Percentiles rank a stretch among this genome's conserved stretches.
Evolutionary conservation across 1,284 basidiomycete species (phyloP).

Genomic region (Neotropicomus parvogracilis): DNA sequence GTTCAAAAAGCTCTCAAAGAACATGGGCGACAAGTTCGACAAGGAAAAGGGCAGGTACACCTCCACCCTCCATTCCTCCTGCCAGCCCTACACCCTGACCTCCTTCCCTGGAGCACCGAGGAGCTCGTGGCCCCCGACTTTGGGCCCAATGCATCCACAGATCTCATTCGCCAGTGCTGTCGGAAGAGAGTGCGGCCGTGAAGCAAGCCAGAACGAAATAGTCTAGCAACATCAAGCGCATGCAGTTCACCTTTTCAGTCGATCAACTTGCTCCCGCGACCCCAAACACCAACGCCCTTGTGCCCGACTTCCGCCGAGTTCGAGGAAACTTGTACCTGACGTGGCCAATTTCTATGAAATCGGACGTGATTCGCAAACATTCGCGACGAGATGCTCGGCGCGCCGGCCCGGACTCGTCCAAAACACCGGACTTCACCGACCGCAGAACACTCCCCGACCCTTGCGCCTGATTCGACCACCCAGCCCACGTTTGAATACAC

Average conservation of each 20-base stretch:
- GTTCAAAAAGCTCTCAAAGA: constrained; percentile 80
- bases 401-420: constrained; percentile 38
- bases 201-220: constrained; percentile 59
- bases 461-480: constrained; percentile 63
- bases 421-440: constrained; percentile 57
- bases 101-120: constrained; percentile 55
- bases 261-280: constrained; percentile 58
- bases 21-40: constrained; percentile 83
- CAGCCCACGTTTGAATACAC: constrained; percentile 45
- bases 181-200: constrained; percentile 74
- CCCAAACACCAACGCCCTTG: constrained; percentile 45
- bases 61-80: constrained; percentile 12
- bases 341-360: constrained; percentile 74
- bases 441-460: constrained; percentile 56
- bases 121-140: constrained; percentile 77
- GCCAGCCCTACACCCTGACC: constrained; percentile 35
- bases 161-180: constrained; percentile 73
- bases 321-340: constrained; percentile 45
- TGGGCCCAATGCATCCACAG: constrained; percentile 66
- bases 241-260: constrained; percentile 81
- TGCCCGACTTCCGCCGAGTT: constrained; percentile 67
- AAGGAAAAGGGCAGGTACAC: constrained; percentile 81
- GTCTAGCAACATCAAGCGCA: constrained; percentile 71
- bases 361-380: constrained; percentile 78
- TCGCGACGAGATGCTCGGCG: constrained; percentile 71